These are phyloP conservation scores for Tolypocladium nubicola DNA, from an alignment of 2,329 filamentous ascomycete genomes.

Conservation along the genomic window DNA sequence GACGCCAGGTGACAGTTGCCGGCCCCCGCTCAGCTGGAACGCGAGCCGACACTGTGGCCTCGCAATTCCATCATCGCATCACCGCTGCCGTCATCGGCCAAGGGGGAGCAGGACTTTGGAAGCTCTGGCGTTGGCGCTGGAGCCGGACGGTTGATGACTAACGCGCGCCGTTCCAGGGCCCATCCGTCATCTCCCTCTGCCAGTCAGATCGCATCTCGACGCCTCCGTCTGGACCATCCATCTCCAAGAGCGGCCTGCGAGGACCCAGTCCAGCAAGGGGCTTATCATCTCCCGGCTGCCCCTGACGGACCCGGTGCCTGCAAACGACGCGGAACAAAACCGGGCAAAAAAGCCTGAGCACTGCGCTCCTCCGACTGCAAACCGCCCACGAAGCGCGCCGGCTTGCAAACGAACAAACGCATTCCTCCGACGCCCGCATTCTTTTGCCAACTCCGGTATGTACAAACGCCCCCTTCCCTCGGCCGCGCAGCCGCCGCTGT, in stretches of 20 bases:
- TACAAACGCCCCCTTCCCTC: neutral
- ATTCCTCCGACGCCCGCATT: neutral
- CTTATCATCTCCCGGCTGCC: neutral
- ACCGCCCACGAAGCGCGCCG: neutral
- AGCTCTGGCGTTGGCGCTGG: neutral
- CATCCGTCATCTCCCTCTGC: neutral
- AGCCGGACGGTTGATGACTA: neutral
- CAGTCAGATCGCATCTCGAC: neutral
- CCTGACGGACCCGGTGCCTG: neutral
- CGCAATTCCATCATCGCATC: neutral
- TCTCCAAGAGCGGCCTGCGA: too few relatives aligned
- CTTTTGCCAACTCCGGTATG: neutral
- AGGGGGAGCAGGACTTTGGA: neutral
- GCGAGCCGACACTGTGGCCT: neutral
- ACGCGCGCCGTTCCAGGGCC: neutral
- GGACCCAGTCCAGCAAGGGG: neutral
- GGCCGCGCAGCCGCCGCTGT: neutral
- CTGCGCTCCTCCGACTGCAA: neutral
- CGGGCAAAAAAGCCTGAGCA: neutral
- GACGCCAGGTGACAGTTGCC: neutral
- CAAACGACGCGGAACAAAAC: neutral
- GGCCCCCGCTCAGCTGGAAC: neutral
- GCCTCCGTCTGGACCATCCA: neutral
- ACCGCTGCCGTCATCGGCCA: neutral
- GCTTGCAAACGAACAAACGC: neutral